These are phyloP conservation scores for Solanum bulbocastanum DNA, from an alignment of 257 asterid species.

Conservation along the genomic window DNA sequence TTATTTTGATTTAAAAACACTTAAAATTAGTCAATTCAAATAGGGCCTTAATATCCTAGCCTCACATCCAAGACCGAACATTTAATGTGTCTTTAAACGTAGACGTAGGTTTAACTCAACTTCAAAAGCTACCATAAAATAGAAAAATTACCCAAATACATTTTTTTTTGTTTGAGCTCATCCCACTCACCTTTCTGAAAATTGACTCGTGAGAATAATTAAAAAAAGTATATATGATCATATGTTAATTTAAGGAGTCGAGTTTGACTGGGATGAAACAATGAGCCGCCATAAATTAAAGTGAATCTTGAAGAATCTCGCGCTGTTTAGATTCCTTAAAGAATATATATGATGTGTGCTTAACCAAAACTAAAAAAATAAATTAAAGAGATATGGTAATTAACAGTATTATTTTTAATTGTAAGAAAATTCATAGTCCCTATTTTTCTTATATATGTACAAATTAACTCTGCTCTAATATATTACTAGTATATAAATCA, in stretches of 20 bases:
- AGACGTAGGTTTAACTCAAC: no score
- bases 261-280: neutral
- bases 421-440: no score
- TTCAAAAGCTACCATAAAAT: no score
- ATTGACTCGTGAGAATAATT: neutral
- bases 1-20: no score
- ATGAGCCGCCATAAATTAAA: conserved; percentile 17
- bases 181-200: neutral
- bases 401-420: neutral
- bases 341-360: conserved; percentile 19
- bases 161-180: neutral
- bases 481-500: no score
- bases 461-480: no score
- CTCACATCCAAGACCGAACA: neutral
- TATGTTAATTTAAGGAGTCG: neutral
- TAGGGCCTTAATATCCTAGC: no score
- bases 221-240: neutral
- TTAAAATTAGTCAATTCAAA: no score
- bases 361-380: neutral
- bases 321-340: conserved; percentile 9
- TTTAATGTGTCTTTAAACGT: neutral
- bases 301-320: conserved; percentile 29
- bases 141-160: no score
- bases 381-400: neutral
- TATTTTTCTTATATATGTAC: no score